Base-by-base conservation (phyloP, 805 yeast genomes). In the Saturnispora sanitii region DNA sequence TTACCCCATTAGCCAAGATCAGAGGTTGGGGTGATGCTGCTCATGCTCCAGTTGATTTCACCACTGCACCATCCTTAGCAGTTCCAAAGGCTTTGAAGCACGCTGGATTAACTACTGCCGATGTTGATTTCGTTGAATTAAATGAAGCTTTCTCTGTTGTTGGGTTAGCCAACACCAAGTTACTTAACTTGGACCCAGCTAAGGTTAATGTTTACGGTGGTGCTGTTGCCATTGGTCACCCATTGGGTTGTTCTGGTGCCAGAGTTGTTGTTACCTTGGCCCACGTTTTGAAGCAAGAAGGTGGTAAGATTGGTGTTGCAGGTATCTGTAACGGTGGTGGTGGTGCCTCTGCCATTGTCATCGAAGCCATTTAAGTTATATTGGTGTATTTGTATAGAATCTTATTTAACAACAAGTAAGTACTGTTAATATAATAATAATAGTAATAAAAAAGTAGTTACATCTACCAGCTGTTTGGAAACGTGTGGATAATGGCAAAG, bases 281-380 rank as follows among this genome's bases (percentile, higher is more conserved):
- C 44, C 75, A 86, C 37, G 87, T 88, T 15, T 75, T 92, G 58
- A 50, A 64, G 29, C 96, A 90, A 68, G 97, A 92, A 70, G 65
- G 65, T 42, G 94, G 90, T 53, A 85, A 81, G 67, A 63, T 79
- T 52, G 99, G 99, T 62, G 86, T 78, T 51, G 96, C 96, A 55
- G 96, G 86, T 62, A 81, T 92, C 59, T 92, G 98, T 74, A 92
- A 92, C 64, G 98, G 99, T 70, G 99, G 99, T 57, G 99, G 99
- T 61, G 99, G 98, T 61, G 97, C 96, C 37, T 82, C 95, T 42
- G 80, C 97, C 20, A 70, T 92, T 55, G 85, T 92, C 46, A 75
- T 92, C 54, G 25, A 27, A 35, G 25, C 20, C n/a, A 29, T 34
- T 34, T 30, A 33, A 40, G 7, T 17, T 17, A 21, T 13, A 16